Conservation (phyloP, 2,329 filamentous ascomycete species). For the Venturiaceae sp. region DNA sequence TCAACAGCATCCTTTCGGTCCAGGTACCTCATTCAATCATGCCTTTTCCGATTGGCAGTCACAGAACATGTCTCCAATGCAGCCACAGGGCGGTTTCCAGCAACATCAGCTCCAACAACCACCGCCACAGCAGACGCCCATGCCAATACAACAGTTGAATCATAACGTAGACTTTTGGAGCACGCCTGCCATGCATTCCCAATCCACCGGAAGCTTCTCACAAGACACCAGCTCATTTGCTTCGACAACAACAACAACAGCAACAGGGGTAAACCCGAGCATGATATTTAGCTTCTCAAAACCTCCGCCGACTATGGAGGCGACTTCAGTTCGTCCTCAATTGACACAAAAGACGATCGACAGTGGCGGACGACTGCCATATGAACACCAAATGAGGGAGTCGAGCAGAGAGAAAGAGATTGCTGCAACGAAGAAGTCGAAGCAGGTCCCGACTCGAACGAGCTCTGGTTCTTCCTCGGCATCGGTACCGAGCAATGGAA, state of each 20-base stretch:
- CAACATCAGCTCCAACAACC: background rate
- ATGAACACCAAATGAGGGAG: constrained; percentile 26
- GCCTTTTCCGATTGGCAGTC: constrained; percentile 24
- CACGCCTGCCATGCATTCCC: background rate
- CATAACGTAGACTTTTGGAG: constrained; percentile 5
- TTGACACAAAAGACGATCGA: constrained; percentile 14
- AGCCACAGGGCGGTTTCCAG: constrained; percentile 12
- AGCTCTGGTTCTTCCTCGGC: constrained; percentile 28
- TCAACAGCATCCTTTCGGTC: constrained; percentile 9
- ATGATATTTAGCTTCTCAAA: constrained; percentile 32
- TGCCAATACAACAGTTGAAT: background rate
- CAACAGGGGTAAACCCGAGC: constrained; percentile 34
- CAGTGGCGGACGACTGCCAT: constrained; percentile 21
- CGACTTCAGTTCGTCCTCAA: constrained; percentile 14
- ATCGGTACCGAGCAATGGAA: constrained; percentile 19
- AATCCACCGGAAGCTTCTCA: background rate
- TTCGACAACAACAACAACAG: constrained; percentile 18
- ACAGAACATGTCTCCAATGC: constrained; percentile 12
- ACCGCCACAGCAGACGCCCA: background rate
- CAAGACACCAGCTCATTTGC: constrained; percentile 5
- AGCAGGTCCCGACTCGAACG: constrained; percentile 15
- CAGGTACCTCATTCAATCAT: constrained; percentile 17
- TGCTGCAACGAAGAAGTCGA: constrained; percentile 4
- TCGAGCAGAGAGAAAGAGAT: constrained; percentile 23
- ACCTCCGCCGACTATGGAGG: constrained; percentile 13